Evolutionary conservation across 1,139 yeast genomes (phyloP), one percentile per base, ranked within the genome.

Genomic region (Neolecta irregularis): DNA sequence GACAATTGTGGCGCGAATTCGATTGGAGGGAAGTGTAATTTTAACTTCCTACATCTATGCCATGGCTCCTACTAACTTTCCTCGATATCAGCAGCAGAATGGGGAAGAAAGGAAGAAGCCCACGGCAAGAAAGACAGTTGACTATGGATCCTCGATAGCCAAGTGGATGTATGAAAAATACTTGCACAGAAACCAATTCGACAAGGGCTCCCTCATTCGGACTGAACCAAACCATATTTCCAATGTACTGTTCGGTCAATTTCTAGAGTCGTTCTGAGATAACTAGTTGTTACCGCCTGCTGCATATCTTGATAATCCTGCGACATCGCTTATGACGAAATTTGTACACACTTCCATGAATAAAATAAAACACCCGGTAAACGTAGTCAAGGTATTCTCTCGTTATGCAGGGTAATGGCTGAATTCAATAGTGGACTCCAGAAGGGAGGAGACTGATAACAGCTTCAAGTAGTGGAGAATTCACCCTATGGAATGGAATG

Each of bases 391-490:
- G n/a, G n/a, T n/a, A n/a, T n/a, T n/a, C n/a, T n/a, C n/a, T n/a
- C n/a, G n/a, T n/a, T n/a, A n/a, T n/a, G n/a, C n/a, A n/a, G n/a
- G n/a, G n/a, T n/a, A n/a, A n/a, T n/a, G n/a, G n/a, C n/a, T n/a
- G n/a, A n/a, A n/a, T n/a, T n/a, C n/a, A n/a, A n/a, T n/a, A 72
- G 30, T 88, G 96, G 94, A 88, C 98, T 0, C 96, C 96, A 0
- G 96, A 85, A 47, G 96, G 95, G 0, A 65, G 96, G 45, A 62
- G 98, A 44, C 62, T 91, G 41, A 64, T 88, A 35, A 93, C 92
- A 5, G 93, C 93, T 0, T 73, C 92, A 12, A 83, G 79, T 57
- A 72, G 83, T 43, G 99, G 99, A 23, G 99, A 88, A 53, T 85
- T 88, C 56, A 85, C 98, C 5, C 62, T 88, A 29, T 88, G 98